phyloP scores from a whole-genome alignment of 75 land plant genomes.

The Sequoiadendron giganteum region DNA sequence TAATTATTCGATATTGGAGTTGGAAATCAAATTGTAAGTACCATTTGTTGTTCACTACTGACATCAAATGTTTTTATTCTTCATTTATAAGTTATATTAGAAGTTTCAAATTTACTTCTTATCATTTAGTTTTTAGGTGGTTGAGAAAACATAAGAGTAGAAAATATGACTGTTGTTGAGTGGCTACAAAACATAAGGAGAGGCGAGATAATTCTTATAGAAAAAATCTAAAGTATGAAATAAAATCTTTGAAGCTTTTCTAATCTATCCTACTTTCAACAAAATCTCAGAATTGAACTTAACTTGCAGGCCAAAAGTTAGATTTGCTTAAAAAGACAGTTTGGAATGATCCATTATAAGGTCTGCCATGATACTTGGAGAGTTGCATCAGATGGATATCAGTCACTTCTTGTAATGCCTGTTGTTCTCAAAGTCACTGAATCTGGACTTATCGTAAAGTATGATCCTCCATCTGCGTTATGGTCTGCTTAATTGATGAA shows the following conservation, averaged over 20 bases:
- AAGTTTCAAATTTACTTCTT: neutral
- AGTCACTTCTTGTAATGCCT: neutral
- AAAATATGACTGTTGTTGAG: neutral
- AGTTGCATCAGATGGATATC: neutral
- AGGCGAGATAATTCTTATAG: neutral
- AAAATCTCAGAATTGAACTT: neutral
- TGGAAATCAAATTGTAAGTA: constrained; percentile 1
- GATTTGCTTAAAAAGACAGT: neutral
- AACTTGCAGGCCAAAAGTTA: neutral
- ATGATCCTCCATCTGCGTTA: neutral
- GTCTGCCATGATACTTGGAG: neutral
- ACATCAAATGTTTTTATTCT: neutral
- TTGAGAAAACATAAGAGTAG: neutral
- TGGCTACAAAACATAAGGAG: neutral
- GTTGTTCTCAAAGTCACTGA: neutral
- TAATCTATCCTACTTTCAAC: neutral
- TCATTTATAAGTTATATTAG: neutral
- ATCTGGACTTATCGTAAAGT: neutral
- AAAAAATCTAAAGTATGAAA: neutral
- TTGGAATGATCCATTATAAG: neutral
- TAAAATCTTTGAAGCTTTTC: neutral
- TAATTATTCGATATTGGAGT: neutral
- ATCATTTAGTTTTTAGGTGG: neutral
- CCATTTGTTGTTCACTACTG: neutral
- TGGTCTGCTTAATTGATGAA: neutral